These are phyloP conservation scores for Artemisia tridentata DNA, from an alignment of 129 eudicot genomes.

Conservation along the genomic window DNA sequence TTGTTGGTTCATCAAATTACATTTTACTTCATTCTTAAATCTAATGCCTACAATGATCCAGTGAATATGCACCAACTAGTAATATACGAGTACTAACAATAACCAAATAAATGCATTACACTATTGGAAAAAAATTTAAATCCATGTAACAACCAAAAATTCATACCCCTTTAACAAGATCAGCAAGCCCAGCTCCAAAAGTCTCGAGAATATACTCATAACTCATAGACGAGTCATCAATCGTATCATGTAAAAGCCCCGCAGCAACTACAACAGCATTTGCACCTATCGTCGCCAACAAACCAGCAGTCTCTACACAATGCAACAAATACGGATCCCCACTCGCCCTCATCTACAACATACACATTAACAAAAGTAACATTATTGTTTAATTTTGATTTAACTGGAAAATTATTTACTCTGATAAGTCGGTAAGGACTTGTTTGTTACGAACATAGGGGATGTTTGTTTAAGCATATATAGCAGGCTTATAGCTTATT, in stretches of 20 bases:
- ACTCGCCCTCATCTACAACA: slow-evolving; percentile 70
- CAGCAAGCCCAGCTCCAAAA: slow-evolving; percentile 80
- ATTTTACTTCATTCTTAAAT: not conserved
- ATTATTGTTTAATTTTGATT: not conserved
- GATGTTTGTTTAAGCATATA: too few relatives aligned
- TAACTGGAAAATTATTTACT: too few relatives aligned
- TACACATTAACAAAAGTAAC: slow-evolving; percentile 4
- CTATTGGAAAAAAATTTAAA: not conserved
- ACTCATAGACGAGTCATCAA: slow-evolving; percentile 75
- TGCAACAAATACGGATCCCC: slow-evolving; percentile 93
- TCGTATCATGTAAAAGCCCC: slow-evolving; percentile 88
- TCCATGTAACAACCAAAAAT: not conserved
- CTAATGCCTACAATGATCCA: slow-evolving; percentile 12
- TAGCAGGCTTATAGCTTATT: too few relatives aligned
- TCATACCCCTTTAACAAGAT: slow-evolving; percentile 76
- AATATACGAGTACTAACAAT: not conserved
- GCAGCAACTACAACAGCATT: slow-evolving; percentile 89
- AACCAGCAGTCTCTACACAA: slow-evolving; percentile 83
- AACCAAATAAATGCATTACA: not conserved
- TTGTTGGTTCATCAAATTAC: not conserved
- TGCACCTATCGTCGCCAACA: slow-evolving; percentile 80
- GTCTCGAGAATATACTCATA: slow-evolving; percentile 50
- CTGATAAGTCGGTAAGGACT: too few relatives aligned
- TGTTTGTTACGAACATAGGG: too few relatives aligned
- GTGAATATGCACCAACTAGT: too few relatives aligned